phyloP scores from a whole-genome alignment of 2,329 filamentous ascomycete species.

The Penicillium sp. region DNA sequence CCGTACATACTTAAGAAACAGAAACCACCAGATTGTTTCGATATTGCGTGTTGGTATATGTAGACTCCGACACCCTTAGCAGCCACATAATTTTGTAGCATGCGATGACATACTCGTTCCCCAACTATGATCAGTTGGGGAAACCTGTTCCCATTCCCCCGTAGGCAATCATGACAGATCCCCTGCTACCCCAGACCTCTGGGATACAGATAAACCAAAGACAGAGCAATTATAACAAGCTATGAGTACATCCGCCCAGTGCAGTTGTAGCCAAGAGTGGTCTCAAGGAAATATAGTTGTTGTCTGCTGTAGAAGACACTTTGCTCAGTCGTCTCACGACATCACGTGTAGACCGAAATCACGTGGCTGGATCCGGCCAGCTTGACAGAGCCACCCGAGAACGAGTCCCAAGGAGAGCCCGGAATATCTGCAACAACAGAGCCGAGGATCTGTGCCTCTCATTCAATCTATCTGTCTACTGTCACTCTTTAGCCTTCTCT shows the following conservation, averaged over 20 bases:
- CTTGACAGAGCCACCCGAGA: conserved; percentile 8
- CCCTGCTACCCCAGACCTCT: background rate
- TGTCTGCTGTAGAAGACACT: background rate
- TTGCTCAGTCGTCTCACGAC: background rate
- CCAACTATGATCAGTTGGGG: background rate
- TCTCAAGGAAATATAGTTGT: background rate
- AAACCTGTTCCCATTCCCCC: background rate
- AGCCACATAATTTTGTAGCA: background rate
- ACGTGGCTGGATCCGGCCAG: conserved; percentile 18
- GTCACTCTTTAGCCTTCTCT: conserved; percentile 3
- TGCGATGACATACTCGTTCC: background rate
- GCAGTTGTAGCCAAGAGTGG: background rate
- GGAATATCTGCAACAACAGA: background rate
- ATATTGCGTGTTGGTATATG: background rate
- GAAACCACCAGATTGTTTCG: background rate
- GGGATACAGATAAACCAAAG: background rate
- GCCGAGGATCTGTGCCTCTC: conserved; percentile 14
- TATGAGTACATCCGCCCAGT: background rate
- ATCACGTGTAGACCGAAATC: background rate
- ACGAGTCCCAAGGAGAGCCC: background rate
- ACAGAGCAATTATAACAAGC: background rate
- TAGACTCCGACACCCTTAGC: background rate
- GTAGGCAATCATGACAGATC: background rate
- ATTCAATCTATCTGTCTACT: conserved; percentile 7
- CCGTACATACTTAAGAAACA: background rate